These are phyloP conservation scores for Fusarium sp. DNA, from an alignment of 2,329 filamentous ascomycete species.

Conservation along the genomic window DNA sequence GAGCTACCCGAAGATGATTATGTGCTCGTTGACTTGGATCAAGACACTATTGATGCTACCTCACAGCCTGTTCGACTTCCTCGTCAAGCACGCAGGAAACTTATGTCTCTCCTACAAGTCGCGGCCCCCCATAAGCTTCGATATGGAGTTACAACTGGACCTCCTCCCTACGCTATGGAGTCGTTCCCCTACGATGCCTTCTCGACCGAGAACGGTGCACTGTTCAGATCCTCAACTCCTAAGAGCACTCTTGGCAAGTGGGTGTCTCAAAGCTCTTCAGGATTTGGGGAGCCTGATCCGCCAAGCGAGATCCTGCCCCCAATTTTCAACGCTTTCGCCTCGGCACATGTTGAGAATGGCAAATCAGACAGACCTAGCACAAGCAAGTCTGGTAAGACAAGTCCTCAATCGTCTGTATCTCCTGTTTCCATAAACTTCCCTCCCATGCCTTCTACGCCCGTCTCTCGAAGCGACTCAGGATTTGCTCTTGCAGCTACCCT, in stretches of 20 bases:
- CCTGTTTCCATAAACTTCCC: constrained; percentile 84
- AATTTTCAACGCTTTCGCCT: constrained; percentile 91
- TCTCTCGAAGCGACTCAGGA: constrained; percentile 92
- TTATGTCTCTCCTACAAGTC: constrained; percentile 86
- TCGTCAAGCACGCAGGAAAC: constrained; percentile 88
- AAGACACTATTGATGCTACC: constrained; percentile 89
- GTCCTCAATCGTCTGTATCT: constrained; percentile 74
- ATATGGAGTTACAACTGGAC: constrained; percentile 87
- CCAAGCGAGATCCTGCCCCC: constrained; percentile 65
- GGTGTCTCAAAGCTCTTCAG: constrained; percentile 88
- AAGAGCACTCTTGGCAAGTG: constrained; percentile 83
- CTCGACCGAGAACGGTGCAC: constrained; percentile 82
- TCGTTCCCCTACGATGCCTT: constrained; percentile 92
- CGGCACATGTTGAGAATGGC: constrained; percentile 74
- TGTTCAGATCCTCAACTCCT: constrained; percentile 79
- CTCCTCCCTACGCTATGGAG: constrained; percentile 92
- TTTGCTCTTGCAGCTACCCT: constrained; percentile 87
- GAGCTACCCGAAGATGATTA: constrained; percentile 95
- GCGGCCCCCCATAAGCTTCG: constrained; percentile 90
- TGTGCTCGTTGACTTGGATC: constrained; percentile 92
- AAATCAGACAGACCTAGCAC: constrained; percentile 83
- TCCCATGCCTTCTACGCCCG: constrained; percentile 77
- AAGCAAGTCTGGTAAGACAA: constrained; percentile 71
- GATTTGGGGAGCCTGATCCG: constrained; percentile 78
- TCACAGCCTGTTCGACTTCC: constrained; percentile 81